These are phyloP conservation scores for Saccharomyces jurei DNA, from an alignment of 805 yeast genomes.

Conservation along the genomic window DNA sequence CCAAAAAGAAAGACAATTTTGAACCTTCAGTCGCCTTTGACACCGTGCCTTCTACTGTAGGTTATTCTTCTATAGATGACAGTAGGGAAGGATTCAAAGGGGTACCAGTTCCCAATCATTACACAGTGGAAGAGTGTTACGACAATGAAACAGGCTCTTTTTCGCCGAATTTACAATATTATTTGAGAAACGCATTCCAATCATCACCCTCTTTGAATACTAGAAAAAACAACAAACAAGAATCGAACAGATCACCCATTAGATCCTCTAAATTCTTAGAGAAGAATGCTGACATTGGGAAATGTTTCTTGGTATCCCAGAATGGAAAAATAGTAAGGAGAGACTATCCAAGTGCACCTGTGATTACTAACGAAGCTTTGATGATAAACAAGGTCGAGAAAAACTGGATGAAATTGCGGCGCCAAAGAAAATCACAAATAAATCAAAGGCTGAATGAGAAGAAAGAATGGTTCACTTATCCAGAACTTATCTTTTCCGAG, in stretches of 20 bases:
- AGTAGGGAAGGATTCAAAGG: slow-evolving; percentile 16
- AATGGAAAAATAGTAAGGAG: slow-evolving; percentile 29
- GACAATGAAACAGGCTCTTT: slow-evolving; percentile 13
- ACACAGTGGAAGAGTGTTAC: slow-evolving; percentile 19
- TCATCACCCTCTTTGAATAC: neutral
- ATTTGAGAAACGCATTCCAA: slow-evolving; percentile 5
- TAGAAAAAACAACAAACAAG: neutral
- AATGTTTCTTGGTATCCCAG: slow-evolving; percentile 20
- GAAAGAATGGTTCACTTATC: slow-evolving; percentile 13
- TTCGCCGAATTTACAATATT: slow-evolving; percentile 5
- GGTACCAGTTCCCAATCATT: slow-evolving; percentile 8
- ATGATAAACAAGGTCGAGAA: slow-evolving; percentile 21
- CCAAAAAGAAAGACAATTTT: slow-evolving; percentile 2
- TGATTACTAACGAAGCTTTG: slow-evolving; percentile 24
- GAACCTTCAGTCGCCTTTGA: slow-evolving; percentile 28
- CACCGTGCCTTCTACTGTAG: slow-evolving; percentile 26
- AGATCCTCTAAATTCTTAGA: neutral
- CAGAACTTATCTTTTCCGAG: slow-evolving; percentile 14
- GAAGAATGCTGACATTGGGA: neutral
- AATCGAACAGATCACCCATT: neutral
- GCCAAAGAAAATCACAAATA: slow-evolving; percentile 9
- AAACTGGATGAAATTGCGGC: slow-evolving; percentile 21
- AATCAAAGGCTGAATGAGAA: slow-evolving; percentile 16
- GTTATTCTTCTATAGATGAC: slow-evolving; percentile 12
- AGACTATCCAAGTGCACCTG: slow-evolving; percentile 31